A percentile compares a stretch with the other conserved stretches of the same genome.
These are phyloP conservation scores for Ustulina deusta DNA, from an alignment of 2,329 filamentous ascomycete species.

Conservation along the genomic window DNA sequence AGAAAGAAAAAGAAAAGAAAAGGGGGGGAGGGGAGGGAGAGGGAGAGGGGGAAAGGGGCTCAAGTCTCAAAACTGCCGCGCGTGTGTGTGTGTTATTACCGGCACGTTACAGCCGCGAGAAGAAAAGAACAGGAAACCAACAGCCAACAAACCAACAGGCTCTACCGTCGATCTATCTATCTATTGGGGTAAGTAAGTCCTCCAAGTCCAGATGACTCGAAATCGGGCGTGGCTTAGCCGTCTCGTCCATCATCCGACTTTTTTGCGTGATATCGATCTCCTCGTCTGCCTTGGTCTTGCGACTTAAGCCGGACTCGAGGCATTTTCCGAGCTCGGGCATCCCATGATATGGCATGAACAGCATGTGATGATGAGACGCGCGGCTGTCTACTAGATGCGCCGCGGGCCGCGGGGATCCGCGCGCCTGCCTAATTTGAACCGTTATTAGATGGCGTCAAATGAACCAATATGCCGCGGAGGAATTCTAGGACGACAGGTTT, in stretches of 20 bases:
- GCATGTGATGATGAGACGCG: not conserved
- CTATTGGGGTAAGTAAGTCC: not conserved
- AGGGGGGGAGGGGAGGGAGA: not conserved
- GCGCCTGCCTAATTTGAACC: not conserved
- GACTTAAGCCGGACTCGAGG: not conserved
- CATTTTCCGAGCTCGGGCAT: too few relatives aligned
- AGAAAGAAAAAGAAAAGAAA: not conserved
- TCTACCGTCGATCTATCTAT: not conserved
- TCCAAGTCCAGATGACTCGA: not conserved
- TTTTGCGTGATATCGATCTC: not conserved
- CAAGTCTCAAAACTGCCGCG: conserved; percentile 26
- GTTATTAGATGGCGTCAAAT: not conserved
- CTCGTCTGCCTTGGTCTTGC: not conserved
- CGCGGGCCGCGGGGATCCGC: not conserved
- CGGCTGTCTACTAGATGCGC: not conserved
- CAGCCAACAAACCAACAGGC: conserved; percentile 15
- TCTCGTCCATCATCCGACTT: not conserved
- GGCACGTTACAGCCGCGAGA: conserved; percentile 21
- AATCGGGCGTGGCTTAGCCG: not conserved
- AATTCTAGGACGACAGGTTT: not conserved
- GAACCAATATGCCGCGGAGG: too few relatives aligned
- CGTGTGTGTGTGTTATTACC: conserved; percentile 14
- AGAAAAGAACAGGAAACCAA: conserved; percentile 4
- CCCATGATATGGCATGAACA: too few relatives aligned
- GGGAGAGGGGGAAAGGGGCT: too few relatives aligned